A percentile compares a stretch with the other conserved stretches of the same genome.
These are phyloP conservation scores for Nyssa sinensis DNA, from an alignment of 148 eudicot species.

Conservation along the genomic window DNA sequence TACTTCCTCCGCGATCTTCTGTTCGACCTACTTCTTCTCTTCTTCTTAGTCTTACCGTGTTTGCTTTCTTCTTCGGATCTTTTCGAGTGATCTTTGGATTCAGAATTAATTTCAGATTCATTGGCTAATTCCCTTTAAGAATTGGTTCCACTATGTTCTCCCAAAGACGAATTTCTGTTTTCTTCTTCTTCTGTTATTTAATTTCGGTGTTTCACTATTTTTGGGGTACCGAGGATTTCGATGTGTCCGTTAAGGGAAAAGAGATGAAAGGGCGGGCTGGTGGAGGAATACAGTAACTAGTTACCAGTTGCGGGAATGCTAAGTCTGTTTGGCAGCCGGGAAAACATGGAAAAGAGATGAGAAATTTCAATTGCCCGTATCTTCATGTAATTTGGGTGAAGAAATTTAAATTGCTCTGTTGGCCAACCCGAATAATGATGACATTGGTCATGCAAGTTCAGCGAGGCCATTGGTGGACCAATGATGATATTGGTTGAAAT, in stretches of 20 bases:
- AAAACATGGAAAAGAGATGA: too few relatives aligned
- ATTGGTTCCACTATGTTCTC: conserved; percentile 20
- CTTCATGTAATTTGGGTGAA: too few relatives aligned
- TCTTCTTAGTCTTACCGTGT: conserved; percentile 22
- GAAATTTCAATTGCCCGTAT: too few relatives aligned
- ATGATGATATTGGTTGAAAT: too few relatives aligned
- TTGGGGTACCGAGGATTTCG: not conserved
- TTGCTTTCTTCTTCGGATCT: conserved; percentile 28
- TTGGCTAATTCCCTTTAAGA: conserved; percentile 28
- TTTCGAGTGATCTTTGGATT: conserved; percentile 24
- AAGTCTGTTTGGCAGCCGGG: too few relatives aligned
- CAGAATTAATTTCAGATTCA: conserved; percentile 24
- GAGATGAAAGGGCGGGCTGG: too few relatives aligned
- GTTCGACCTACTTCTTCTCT: conserved; percentile 29
- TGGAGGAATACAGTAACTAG: not conserved
- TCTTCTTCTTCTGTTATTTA: conserved; percentile 15
- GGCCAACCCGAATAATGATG: too few relatives aligned
- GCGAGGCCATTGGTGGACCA: too few relatives aligned
- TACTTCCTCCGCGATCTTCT: conserved; percentile 34
- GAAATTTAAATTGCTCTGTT: too few relatives aligned
- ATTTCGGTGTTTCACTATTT: conserved; percentile 25
- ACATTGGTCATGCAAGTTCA: too few relatives aligned
- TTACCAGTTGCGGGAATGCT: not conserved
- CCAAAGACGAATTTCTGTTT: conserved; percentile 19
- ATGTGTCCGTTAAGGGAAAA: too few relatives aligned